Evolutionary conservation across 176 grass and related monocot genomes (phyloP), one percentile per base, ranked within the genome.

Genomic region (Luzula sylvatica): DNA sequence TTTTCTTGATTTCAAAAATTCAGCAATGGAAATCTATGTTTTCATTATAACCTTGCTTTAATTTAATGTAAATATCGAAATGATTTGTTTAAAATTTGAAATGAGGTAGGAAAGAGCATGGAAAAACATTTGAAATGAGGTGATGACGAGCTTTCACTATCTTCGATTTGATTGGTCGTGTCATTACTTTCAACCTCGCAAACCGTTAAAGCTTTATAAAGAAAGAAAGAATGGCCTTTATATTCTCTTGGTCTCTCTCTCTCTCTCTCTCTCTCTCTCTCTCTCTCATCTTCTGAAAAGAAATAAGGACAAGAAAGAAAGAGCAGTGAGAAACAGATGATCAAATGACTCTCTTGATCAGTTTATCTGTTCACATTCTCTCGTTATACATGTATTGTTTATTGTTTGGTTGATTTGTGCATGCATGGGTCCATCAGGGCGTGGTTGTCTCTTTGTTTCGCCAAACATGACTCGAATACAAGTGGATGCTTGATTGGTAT

Each of bases 171-270:
- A 64, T 26, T 49, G 59, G 59, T 64, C 59, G 47, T 64, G 42
- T 64, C 59, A 64, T 28, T 26, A 48, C 43, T 64, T 50, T 64
- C 41, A 38, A 30, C 43, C 60, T 64, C 60, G 60, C 47, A 64
- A 64, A 24, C 43, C 60, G 60, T 64, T 64, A 64, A 64, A 64
- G 59, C 15, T 45, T 50, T 64, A 46, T 46, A 47, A 9, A 35
- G 30, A 35, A 35, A 35, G 1, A 4, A 35, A 49, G 41, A 46
- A 64, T 64, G 60, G 42, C 43, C 30, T 64, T 64, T 64, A 49
- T 64, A 49, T 64, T 48, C 60, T 64, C 60, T 47, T 63, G 58
- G 58, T 63, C 58, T 43, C 58, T 63, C 58, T 28, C 45, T 35
- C 46, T 50, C 42, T 20, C 42, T 32, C 55, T 40, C 29, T 42